phyloP scores from a whole-genome alignment of 352 stramenopile species.

The Phytophthora aleatoria region DNA sequence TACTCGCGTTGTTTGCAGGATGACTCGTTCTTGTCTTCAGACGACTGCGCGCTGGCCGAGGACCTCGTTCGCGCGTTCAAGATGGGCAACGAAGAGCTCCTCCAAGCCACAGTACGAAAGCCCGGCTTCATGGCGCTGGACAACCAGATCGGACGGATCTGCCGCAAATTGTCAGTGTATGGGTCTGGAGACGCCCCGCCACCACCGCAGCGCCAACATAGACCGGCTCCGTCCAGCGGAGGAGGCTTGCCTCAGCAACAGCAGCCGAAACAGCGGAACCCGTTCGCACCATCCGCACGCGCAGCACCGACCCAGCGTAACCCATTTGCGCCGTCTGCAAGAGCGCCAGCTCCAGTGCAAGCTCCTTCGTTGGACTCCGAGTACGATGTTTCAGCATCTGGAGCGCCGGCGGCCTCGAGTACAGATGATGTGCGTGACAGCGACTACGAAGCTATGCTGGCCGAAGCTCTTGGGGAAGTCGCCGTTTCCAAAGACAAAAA shows the following conservation, averaged over 20 bases:
- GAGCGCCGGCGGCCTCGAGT: slow-evolving; percentile 16
- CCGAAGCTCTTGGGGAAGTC: slow-evolving; percentile 37
- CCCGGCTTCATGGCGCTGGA: slow-evolving; percentile 78
- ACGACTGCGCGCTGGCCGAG: slow-evolving; percentile 78
- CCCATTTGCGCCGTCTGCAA: slow-evolving; percentile 43
- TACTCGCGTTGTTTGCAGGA: slow-evolving; percentile 84
- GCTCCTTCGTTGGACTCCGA: slow-evolving; percentile 24
- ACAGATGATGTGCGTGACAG: slow-evolving; percentile 33
- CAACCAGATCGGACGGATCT: slow-evolving; percentile 75
- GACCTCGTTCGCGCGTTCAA: slow-evolving; percentile 83
- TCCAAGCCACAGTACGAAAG: slow-evolving; percentile 78
- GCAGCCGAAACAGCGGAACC: slow-evolving; percentile 35
- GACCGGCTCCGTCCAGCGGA: slow-evolving; percentile 25
- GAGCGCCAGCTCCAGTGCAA: slow-evolving; percentile 23
- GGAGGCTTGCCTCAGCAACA: slow-evolving; percentile 21
- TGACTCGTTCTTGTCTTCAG: slow-evolving; percentile 70
- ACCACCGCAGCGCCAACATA: slow-evolving; percentile 29
- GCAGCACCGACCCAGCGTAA: slow-evolving; percentile 31
- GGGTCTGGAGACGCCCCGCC: slow-evolving; percentile 21
- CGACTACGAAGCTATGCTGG: slow-evolving; percentile 40
- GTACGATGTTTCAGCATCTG: slow-evolving; percentile 31
- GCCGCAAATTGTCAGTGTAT: slow-evolving; percentile 74
- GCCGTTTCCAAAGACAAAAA: slow-evolving; percentile 29
- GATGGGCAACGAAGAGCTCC: slow-evolving; percentile 72
- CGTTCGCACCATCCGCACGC: slow-evolving; percentile 33